These are phyloP conservation scores for Geosmithia putterillii DNA, from an alignment of 2,329 filamentous ascomycete genomes.

Conservation along the genomic window DNA sequence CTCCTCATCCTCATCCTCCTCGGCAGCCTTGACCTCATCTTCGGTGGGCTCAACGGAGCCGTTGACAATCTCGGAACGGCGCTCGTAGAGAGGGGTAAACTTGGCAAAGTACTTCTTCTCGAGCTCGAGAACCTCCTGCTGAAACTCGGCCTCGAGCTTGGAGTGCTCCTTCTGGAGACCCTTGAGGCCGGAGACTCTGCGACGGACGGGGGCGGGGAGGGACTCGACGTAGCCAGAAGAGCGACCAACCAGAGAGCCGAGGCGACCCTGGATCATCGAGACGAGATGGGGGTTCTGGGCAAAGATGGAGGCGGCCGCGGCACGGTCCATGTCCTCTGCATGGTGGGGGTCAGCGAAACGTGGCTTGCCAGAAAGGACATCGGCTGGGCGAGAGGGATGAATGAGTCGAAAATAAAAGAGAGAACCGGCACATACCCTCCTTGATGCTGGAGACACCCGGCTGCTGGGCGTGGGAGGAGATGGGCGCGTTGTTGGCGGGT, in stretches of 20 bases:
- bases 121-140: slow-evolving; percentile 92
- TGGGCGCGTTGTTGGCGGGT: slow-evolving; percentile 86
- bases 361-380: background rate
- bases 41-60: slow-evolving; percentile 76
- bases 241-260: slow-evolving; percentile 82
- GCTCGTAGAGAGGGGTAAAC: slow-evolving; percentile 94
- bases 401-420: background rate
- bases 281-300: slow-evolving; percentile 91
- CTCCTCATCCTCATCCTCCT: slow-evolving; percentile 63
- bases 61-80: slow-evolving; percentile 87
- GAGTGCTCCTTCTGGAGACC: slow-evolving; percentile 98
- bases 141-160: slow-evolving; percentile 95
- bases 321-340: slow-evolving; percentile 81
- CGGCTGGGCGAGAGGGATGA: background rate
- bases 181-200: slow-evolving; percentile 89
- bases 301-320: slow-evolving; percentile 80
- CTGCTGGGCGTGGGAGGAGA: slow-evolving; percentile 94
- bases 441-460: slow-evolving; percentile 90
- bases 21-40: slow-evolving; percentile 74
- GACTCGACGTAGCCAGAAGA: slow-evolving; percentile 98
- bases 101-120: slow-evolving; percentile 99
- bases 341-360: background rate
- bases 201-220: slow-evolving; percentile 76
- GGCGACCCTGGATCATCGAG: slow-evolving; percentile 94
- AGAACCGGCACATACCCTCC: slow-evolving; percentile 58